Percentiles rank a stretch among this genome's conserved stretches.
phyloP scores from a whole-genome alignment of 768 basidiomycete genomes.

The Neoboletus magnificus region DNA sequence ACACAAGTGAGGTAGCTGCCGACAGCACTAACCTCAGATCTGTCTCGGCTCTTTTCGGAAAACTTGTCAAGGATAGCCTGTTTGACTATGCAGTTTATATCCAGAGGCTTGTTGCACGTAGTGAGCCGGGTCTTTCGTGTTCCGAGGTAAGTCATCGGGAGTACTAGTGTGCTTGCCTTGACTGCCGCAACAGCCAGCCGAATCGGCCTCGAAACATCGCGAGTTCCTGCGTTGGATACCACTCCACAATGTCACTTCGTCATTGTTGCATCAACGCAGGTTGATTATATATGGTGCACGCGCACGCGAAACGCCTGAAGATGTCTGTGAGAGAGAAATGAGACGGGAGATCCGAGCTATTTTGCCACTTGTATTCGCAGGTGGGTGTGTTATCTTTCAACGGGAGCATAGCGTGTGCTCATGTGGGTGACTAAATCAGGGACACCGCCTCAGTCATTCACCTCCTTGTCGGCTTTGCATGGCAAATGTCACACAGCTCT shows the following conservation, averaged over 20 bases:
- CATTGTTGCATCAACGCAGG: constrained; percentile 66
- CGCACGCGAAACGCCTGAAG: constrained; percentile 68
- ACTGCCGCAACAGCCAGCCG: constrained; percentile 4
- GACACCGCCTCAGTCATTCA: constrained; percentile 19
- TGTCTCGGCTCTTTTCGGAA: constrained; percentile 68
- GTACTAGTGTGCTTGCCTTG: not conserved
- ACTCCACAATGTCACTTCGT: constrained; percentile 53
- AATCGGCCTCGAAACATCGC: constrained; percentile 56
- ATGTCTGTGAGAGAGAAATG: constrained; percentile 64
- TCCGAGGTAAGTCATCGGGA: constrained; percentile 41
- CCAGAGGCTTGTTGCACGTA: constrained; percentile 77
- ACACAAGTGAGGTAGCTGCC: constrained; percentile 58
- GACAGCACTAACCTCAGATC: constrained; percentile 52
- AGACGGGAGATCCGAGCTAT: constrained; percentile 63
- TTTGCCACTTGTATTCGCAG: constrained; percentile 67
- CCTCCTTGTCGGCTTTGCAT: constrained; percentile 40
- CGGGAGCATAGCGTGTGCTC: not conserved
- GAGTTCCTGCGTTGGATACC: constrained; percentile 72
- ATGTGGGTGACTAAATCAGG: constrained; percentile 31
- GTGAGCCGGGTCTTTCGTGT: constrained; percentile 58
- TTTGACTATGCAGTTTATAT: constrained; percentile 77
- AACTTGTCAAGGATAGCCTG: constrained; percentile 63
- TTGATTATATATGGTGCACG: constrained; percentile 67
- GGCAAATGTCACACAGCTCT: constrained; percentile 45
- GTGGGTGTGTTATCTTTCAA: constrained; percentile 42